Evolutionary conservation across 2,329 filamentous ascomycete species (phyloP), one percentile per base, ranked within the genome.

Genomic region (Phaeosphaeriaceae sp.): DNA sequence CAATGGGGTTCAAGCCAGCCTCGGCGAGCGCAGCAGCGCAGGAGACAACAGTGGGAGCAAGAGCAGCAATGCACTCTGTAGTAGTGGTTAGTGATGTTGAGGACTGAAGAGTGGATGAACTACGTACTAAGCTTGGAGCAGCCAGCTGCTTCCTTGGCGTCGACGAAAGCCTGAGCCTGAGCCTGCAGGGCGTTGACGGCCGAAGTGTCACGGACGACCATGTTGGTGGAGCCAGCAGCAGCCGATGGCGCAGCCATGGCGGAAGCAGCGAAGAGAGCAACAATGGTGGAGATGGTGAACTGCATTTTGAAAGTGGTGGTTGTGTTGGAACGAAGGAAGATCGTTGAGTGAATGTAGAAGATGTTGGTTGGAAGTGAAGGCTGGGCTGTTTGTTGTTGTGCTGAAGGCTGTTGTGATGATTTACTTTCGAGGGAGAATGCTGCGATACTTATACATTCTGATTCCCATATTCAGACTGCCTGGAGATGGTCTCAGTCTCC

Each of bases 311-410:
- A 24, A n/a, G 47, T 50, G 31, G 31, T 54, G 22, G 41, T 47
- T 47, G 22, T 42, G 42, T 25, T 51, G 31, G 48, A 51, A 51
- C 31, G 48, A 51, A 51, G 27, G 47, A 49, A 72, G 44, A 47
- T 53, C 33, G 41, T 53, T 47, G 40, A 79, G 74, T 13, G 79
- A 61, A 13, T 71, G 68, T 25, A 53, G 47, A 49, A 56, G 46
- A 45, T 25, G 47, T 33, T 49, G 44, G 46, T 45, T 31, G 53
- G 41, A 25, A 42, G 27, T 50, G 40, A 46, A 44, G 31, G 40
- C 27, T 55, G 53, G 36, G 40, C 36, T 49, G 36, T 36, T 36
- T 44, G 24, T 31, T 42, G 19, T 55, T 20, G 11, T 36, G 51
- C 24, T 48, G 44, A 22, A 17, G n/a, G 47, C 24, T 55, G 45